Base-by-base conservation (phyloP, 2,329 filamentous ascomycete genomes). In the Chalaropsis thielavioides region DNA sequence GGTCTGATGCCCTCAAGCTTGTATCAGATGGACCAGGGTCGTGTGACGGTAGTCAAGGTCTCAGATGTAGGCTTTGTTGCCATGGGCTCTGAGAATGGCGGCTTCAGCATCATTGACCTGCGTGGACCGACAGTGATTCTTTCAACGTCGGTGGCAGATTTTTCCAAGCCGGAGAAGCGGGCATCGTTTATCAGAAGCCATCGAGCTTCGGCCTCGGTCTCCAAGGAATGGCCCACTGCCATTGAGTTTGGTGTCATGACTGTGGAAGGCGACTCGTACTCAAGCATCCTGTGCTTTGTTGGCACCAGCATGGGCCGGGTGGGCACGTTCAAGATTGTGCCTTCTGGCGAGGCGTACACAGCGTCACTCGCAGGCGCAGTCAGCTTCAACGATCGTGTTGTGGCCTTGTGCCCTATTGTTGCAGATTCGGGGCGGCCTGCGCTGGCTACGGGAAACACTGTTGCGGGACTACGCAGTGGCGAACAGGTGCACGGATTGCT, bases 211-310 rank as follows among this genome's bases (percentile, higher is more conserved):
- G 38, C 63, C 3, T 58, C 63, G 24, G 67, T 62, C 67, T 67
- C 77, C 1, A 80, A 80, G 60, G 92, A 96, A 71, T 95, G 86
- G 82, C 85, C 90, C 0, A 90, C 90, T 0, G 81, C 79, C 38
- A 84, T 97, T 35, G 90, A 96, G 72, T 99, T 97, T 76, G 90
- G 90, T 63, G 90, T 96, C 59, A 87, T 99, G 85, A 95, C 89
- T 2, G 77, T 96, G 3, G 94, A 97, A 54, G 89, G 87, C n/a
- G 92, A 97, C 72, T 85, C 90, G 69, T 99, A 95, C 73, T 97
- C 94, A 1, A 96, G 91, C 71, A 95, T 99, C 65, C 84, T 87
- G 66, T 88, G 94, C 69, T 95, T 97, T 69, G 89, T 95, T 1
- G 94, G 94, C 22, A 97, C 94, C 0, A 92, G 87, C 69, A 75